Evolutionary conservation across 1,284 basidiomycete genomes (phyloP).

Genomic region (Tetrapyrgos nigripes): DNA sequence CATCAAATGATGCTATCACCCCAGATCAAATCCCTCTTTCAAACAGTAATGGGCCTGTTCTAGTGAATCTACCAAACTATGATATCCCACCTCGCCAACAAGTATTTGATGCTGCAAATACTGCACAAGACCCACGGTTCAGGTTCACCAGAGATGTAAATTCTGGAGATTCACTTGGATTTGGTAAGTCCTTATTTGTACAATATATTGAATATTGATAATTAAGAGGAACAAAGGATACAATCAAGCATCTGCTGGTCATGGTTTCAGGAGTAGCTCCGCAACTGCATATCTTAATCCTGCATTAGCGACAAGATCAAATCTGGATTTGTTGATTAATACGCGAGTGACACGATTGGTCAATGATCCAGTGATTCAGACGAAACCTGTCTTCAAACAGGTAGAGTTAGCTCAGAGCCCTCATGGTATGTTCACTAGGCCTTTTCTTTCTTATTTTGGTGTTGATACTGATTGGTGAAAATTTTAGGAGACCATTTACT

Average conservation of each 20-base stretch:
- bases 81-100: background rate
- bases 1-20: background rate
- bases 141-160: conserved; percentile 27
- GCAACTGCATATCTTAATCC: conserved; percentile 46
- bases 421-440: conserved; percentile 15
- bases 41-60: background rate
- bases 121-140: conserved; percentile 20
- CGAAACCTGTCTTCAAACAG: background rate
- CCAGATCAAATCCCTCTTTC: background rate
- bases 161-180: conserved; percentile 24
- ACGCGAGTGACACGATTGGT: conserved; percentile 46
- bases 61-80: background rate
- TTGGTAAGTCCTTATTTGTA: background rate
- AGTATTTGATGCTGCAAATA: conserved; percentile 9
- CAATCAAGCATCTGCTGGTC: conserved; percentile 21
- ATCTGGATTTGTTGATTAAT: conserved; percentile 49
- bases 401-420: conserved; percentile 16
- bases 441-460: background rate
- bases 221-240: background rate
- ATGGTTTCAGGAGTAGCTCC: conserved; percentile 39
- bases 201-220: background rate
- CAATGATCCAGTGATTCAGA: background rate
- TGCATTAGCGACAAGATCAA: conserved; percentile 36
- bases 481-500: background rate
- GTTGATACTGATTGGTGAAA: background rate